Evolutionary conservation across 2,329 filamentous ascomycete genomes (phyloP).

Genomic region (Ophiostoma himal-ulmi): DNA sequence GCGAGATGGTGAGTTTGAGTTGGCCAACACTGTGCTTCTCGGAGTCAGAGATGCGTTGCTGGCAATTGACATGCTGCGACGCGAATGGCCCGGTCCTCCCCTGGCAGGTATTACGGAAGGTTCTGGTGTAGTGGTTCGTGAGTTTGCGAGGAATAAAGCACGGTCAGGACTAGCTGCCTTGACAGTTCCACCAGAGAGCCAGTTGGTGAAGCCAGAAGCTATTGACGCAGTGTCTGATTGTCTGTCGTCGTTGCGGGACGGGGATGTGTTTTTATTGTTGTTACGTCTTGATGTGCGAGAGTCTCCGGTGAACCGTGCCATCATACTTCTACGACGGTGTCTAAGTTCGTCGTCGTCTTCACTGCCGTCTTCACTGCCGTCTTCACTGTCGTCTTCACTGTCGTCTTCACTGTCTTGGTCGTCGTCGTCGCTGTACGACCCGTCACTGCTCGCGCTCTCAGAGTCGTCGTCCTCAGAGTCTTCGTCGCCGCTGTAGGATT

Average conservation of each 20-base stretch:
- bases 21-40: background rate
- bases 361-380: slow-evolving; percentile 28
- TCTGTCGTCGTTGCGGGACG: slow-evolving; percentile 13
- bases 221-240: background rate
- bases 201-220: slow-evolving; percentile 18
- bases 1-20: slow-evolving; percentile 34
- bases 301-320: slow-evolving; percentile 13
- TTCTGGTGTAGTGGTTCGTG: slow-evolving; percentile 21
- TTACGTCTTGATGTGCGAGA: slow-evolving; percentile 6
- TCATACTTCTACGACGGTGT: slow-evolving; percentile 9
- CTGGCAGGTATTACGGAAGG: background rate
- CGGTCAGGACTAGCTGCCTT: slow-evolving; percentile 20
- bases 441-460: background rate
- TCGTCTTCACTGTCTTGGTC: slow-evolving; percentile 30
- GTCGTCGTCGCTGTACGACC: slow-evolving; percentile 23
- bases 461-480: slow-evolving; percentile 25
- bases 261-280: slow-evolving; percentile 17
- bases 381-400: slow-evolving; percentile 28
- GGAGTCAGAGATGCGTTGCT: slow-evolving; percentile 24
- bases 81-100: slow-evolving; percentile 14
- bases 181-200: slow-evolving; percentile 19
- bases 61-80: slow-evolving; percentile 28
- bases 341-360: slow-evolving; percentile 16
- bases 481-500: slow-evolving; percentile 23
- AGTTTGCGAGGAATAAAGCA: background rate